Percentiles rank a stretch among this genome's conserved stretches.
These are phyloP conservation scores for Apophysomyces trapeziformis DNA, from an alignment of 371 early-diverging fungal genomes.

Conservation along the genomic window DNA sequence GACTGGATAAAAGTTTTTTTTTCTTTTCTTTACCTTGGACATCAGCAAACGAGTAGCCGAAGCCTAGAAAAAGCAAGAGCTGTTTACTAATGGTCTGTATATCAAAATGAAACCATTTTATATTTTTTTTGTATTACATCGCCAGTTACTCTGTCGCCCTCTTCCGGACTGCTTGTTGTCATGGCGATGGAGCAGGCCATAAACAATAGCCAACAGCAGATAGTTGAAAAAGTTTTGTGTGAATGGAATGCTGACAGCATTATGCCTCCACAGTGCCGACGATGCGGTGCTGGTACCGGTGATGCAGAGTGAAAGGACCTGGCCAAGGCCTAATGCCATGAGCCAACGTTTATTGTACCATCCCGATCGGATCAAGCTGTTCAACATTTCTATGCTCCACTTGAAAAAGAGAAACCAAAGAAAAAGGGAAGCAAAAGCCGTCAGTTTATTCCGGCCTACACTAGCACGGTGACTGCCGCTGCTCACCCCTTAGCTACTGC, in stretches of 20 bases:
- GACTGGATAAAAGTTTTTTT: not conserved
- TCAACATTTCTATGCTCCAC: not conserved
- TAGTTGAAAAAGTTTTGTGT: conserved; percentile 46
- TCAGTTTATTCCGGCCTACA: no score
- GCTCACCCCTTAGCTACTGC: no score
- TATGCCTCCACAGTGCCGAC: conserved; percentile 46
- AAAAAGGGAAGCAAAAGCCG: no score
- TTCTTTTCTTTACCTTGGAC: conserved; percentile 37
- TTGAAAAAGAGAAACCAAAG: no score
- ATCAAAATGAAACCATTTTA: not conserved
- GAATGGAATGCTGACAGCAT: conserved; percentile 43
- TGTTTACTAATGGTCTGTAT: no score
- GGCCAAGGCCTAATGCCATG: conserved; percentile 36
- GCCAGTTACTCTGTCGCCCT: conserved; percentile 17
- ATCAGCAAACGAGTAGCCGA: conserved; percentile 50
- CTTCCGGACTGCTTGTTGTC: conserved; percentile 4
- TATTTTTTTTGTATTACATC: conserved; percentile 20
- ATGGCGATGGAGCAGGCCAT: conserved; percentile 8
- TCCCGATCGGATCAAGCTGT: not conserved
- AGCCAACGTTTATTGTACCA: conserved; percentile 17
- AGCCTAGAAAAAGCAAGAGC: conserved; percentile 19
- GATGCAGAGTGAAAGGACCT: conserved; percentile 49
- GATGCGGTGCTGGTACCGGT: conserved; percentile 48
- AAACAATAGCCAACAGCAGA: conserved; percentile 31
- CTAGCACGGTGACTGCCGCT: no score